phyloP scores from a whole-genome alignment of 1,139 yeast species.

The Debaryomyces robertsiae region DNA sequence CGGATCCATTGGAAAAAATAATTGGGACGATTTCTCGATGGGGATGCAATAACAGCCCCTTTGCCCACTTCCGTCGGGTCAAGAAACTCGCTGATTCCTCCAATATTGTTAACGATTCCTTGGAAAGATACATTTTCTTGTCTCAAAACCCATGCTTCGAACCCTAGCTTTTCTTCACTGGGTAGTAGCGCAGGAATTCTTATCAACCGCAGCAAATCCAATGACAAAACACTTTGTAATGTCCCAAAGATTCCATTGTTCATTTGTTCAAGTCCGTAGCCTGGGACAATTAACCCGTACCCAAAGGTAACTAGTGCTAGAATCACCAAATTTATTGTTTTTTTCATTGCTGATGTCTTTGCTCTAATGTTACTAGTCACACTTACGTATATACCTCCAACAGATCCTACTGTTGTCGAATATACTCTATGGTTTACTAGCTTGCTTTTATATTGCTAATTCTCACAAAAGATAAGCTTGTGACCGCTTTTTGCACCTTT shows the following conservation, averaged over 20 bases:
- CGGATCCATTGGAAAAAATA: constrained; percentile 91
- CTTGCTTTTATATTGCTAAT: background rate
- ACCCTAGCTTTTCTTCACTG: constrained; percentile 28
- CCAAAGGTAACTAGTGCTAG: background rate
- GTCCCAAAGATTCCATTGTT: background rate
- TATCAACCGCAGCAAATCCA: background rate
- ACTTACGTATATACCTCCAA: too few species aligned
- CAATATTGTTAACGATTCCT: constrained; percentile 63
- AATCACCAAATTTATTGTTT: background rate
- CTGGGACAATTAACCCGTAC: background rate
- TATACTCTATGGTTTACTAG: too few species aligned
- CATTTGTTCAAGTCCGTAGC: background rate
- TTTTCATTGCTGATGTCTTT: constrained; percentile 1
- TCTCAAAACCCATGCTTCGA: constrained; percentile 57
- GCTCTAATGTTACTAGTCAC: too few species aligned
- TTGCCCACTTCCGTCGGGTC: constrained; percentile 44
- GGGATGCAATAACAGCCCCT: constrained; percentile 86
- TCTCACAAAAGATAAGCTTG: constrained; percentile 9
- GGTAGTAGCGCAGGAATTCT: background rate
- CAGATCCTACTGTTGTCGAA: background rate
- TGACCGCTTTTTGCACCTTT: constrained; percentile 8
- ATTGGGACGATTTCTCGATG: constrained; percentile 68
- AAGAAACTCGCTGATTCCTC: constrained; percentile 43
- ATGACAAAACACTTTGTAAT: constrained; percentile 4
- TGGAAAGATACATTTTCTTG: constrained; percentile 56